These are phyloP conservation scores for Apiotrichum laibachii DNA, from an alignment of 1,284 basidiomycete genomes.

Conservation along the genomic window DNA sequence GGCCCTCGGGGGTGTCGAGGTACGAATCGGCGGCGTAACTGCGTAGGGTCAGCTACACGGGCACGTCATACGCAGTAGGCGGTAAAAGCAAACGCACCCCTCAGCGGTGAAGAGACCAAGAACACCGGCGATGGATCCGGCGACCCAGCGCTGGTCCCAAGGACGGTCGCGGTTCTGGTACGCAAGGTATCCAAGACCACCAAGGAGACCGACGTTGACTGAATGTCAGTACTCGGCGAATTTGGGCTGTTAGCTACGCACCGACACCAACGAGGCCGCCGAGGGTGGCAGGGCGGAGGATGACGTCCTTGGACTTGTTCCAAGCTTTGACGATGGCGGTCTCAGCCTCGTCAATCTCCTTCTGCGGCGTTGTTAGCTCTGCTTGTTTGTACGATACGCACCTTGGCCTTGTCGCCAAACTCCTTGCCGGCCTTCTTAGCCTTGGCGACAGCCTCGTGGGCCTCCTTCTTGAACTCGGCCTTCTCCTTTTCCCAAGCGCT, in stretches of 20 bases:
- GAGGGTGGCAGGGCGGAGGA: conserved; percentile 67
- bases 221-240: conserved; percentile 27
- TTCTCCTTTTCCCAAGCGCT: conserved; percentile 27
- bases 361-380: conserved; percentile 54
- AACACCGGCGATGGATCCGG: conserved; percentile 58
- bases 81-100: conserved; percentile 46
- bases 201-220: conserved; percentile 72
- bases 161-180: conserved; percentile 66
- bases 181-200: conserved; percentile 62
- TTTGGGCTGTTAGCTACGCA: conserved; percentile 46
- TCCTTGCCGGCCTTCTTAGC: conserved; percentile 50
- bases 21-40: conserved; percentile 64
- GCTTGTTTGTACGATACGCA: conserved; percentile 38
- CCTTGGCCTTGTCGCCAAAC: conserved; percentile 57
- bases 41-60: conserved; percentile 10
- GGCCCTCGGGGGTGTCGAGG: conserved; percentile 60
- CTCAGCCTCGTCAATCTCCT: conserved; percentile 56
- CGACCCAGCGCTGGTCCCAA: conserved; percentile 60
- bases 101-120: conserved; percentile 62
- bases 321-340: conserved; percentile 59
- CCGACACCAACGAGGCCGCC: conserved; percentile 70
- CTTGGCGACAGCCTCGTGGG: conserved; percentile 16
- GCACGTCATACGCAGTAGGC: not conserved
- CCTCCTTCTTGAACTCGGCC: conserved; percentile 19
- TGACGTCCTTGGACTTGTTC: conserved; percentile 60